A percentile compares a stretch with the other conserved stretches of the same genome.
These are phyloP conservation scores for Micractinium sp. DNA, from an alignment of 139 green algal genomes.

Conservation along the genomic window DNA sequence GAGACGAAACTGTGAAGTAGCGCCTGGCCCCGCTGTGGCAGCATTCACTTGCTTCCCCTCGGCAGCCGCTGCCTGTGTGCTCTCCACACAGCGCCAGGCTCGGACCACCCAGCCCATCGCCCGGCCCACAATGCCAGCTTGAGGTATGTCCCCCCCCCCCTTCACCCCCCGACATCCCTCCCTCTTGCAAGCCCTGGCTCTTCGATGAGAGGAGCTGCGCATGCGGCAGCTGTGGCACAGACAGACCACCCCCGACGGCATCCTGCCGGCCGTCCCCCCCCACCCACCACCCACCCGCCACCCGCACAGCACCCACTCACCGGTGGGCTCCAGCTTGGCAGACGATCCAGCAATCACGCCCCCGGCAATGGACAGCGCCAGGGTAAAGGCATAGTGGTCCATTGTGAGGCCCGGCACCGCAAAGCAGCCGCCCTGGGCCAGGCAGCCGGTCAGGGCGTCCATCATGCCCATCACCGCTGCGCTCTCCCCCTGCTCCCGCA, in stretches of 20 bases:
- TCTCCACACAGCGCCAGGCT: no score
- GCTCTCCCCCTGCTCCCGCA: conserved; percentile 68
- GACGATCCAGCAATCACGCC: conserved; percentile 71
- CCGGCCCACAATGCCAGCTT: no score
- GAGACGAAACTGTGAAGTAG: no score
- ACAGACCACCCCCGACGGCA: no score
- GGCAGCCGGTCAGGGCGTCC: conserved; percentile 61
- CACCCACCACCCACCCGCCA: neutral
- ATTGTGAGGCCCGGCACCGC: conserved; percentile 70
- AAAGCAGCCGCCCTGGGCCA: conserved; percentile 48
- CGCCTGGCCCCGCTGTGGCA: no score
- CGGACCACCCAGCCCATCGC: no score
- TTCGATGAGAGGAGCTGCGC: no score
- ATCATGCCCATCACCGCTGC: conserved; percentile 54
- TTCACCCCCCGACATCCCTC: no score
- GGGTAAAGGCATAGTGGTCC: conserved; percentile 77
- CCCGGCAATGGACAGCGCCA: conserved; percentile 60
- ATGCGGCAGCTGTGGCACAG: no score
- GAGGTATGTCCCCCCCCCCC: no score
- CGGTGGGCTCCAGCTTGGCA: conserved; percentile 60
- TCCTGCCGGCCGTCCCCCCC: neutral
- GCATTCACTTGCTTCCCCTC: neutral
- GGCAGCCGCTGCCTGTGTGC: neutral
- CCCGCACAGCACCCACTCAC: neutral
- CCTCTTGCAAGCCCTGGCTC: no score